Evolutionary conservation across 257 asterid genomes (phyloP).

Genomic region (Euphrasia confusa): DNA sequence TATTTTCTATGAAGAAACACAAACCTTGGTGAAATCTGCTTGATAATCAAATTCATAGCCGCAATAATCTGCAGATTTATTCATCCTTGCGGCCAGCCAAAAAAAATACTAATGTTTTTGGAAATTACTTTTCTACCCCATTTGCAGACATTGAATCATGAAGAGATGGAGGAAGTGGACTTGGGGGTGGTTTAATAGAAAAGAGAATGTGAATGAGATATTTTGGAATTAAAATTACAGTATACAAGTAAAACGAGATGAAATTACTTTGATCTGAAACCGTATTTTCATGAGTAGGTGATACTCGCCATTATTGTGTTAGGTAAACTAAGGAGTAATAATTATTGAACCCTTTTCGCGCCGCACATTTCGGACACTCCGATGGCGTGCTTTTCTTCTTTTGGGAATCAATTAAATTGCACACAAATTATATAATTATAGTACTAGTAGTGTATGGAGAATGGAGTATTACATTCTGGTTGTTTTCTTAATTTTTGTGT

Average conservation of each 20-base stretch:
- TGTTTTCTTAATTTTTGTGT: not conserved
- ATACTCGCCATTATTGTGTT: not conserved
- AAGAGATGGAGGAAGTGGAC: not conserved
- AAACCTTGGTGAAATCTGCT: conserved; percentile 55
- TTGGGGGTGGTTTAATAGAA: not conserved
- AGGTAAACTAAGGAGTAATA: not conserved
- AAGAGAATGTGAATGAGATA: not conserved
- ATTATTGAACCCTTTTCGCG: conserved; percentile 21
- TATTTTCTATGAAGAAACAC: not conserved
- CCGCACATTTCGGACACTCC: conserved; percentile 40
- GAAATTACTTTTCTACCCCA: conserved; percentile 1
- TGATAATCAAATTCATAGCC: conserved; percentile 55
- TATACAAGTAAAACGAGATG: too few relatives aligned
- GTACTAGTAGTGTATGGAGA: too few relatives aligned
- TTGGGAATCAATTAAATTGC: not conserved
- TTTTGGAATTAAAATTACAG: not conserved
- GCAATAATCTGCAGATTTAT: conserved; percentile 32
- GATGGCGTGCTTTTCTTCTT: not conserved
- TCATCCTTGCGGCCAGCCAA: conserved; percentile 29
- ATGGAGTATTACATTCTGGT: not conserved
- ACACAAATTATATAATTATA: not conserved
- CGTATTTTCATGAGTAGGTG: not conserved
- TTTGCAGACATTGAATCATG: conserved; percentile 23
- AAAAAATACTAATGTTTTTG: not conserved
- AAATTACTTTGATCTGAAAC: too few relatives aligned